Evolutionary conservation across 83 land plant genomes (phyloP).

Genomic region (Diphasiastrum complanatum): DNA sequence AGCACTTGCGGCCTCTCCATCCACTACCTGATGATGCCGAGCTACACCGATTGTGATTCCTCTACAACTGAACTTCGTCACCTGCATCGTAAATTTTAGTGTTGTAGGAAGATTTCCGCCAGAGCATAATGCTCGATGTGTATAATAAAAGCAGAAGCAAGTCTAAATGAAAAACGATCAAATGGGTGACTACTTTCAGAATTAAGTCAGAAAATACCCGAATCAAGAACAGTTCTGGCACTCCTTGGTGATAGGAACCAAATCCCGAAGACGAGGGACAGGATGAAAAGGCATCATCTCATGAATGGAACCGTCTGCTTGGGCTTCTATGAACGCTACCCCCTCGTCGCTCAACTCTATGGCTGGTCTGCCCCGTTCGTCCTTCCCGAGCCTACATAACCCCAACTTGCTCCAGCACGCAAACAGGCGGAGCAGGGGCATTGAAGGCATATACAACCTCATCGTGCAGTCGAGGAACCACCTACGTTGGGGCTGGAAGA

Average conservation of each 20-base stretch:
- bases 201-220: background rate
- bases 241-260: conserved; percentile 7
- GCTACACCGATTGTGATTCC: conserved; percentile 10
- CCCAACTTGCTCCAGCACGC: background rate
- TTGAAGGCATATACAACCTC: too few species aligned
- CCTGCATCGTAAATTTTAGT: background rate
- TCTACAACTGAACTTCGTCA: conserved; percentile 8
- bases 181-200: background rate
- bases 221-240: conserved; percentile 5
- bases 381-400: conserved; percentile 2
- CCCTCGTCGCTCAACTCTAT: conserved; percentile 13
- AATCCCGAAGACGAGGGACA: conserved; percentile 1
- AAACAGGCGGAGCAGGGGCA: too few species aligned
- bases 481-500: too few species aligned
- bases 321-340: conserved; percentile 10
- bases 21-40: conserved; percentile 6
- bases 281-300: conserved; percentile 13
- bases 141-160: background rate
- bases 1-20: conserved; percentile 7
- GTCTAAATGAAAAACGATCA: too few species aligned
- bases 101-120: too few species aligned
- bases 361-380: conserved; percentile 5
- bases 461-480: too few species aligned
- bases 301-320: background rate
- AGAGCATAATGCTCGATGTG: background rate